A percentile compares a stretch with the other conserved stretches of the same genome.
Conservation (phyloP, 345 rosid species). For the Eucalyptus leucophloia region DNA sequence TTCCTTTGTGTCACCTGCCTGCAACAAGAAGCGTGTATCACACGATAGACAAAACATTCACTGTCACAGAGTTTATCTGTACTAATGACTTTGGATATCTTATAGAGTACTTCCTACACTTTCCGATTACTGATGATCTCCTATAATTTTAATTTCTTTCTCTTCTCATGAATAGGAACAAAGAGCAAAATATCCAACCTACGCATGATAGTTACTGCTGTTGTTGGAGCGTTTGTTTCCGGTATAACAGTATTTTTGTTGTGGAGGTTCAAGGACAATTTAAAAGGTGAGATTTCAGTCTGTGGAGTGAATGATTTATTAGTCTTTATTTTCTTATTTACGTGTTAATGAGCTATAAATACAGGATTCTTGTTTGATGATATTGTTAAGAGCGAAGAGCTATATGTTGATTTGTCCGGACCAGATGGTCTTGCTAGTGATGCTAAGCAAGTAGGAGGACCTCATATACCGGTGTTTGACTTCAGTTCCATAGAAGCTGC, state of each 20-base stretch:
- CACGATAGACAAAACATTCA: background rate
- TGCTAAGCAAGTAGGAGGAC: slow-evolving; percentile 27
- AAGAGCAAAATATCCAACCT: slow-evolving; percentile 9
- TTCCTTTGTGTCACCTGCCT: background rate
- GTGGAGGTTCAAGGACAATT: slow-evolving; percentile 29
- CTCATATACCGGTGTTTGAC: slow-evolving; percentile 36
- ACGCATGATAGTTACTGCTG: slow-evolving; percentile 16
- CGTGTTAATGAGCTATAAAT: background rate
- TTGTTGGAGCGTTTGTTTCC: slow-evolving; percentile 21
- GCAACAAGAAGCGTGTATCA: background rate
- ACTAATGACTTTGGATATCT: background rate
- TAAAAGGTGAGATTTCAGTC: slow-evolving; percentile 23
- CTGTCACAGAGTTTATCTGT: background rate
- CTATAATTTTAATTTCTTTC: background rate
- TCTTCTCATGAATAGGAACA: slow-evolving; percentile 10
- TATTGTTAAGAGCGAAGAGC: slow-evolving; percentile 9
- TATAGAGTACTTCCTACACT: background rate
- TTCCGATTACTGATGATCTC: background rate
- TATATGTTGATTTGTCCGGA: slow-evolving; percentile 30
- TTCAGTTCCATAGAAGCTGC: slow-evolving; percentile 35
- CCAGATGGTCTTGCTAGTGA: slow-evolving; percentile 16
- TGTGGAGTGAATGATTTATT: background rate
- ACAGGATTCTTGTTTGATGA: slow-evolving; percentile 11
- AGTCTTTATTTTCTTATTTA: background rate
- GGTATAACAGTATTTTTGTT: slow-evolving; percentile 13